Conservation (phyloP, 2,329 filamentous ascomycete species). For the Magnaporthiopsis rhizophila region DNA sequence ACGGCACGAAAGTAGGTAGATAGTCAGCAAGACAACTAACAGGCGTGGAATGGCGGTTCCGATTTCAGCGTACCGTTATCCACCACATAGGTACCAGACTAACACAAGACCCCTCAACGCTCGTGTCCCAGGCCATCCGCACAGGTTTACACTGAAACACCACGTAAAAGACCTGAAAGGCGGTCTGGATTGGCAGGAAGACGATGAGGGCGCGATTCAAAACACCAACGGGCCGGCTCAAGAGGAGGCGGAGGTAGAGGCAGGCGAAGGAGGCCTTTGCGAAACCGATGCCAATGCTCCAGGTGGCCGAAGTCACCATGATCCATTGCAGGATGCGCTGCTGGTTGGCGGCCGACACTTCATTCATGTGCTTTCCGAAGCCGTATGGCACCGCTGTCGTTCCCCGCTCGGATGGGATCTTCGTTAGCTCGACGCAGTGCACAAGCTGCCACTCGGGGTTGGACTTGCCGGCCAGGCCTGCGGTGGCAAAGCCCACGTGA, state of each 20-base stretch:
- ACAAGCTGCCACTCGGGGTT: no score
- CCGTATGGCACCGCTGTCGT: neutral
- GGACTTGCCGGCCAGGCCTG: neutral
- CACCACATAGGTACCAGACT: conserved; percentile 8
- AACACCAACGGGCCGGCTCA: conserved; percentile 1
- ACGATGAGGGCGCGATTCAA: conserved; percentile 10
- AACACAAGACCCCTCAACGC: conserved; percentile 7
- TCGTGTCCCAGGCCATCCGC: conserved; percentile 8
- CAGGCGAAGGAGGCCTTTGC: conserved; percentile 12
- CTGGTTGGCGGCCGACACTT: neutral
- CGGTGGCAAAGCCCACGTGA: neutral
- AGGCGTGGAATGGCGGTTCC: no score
- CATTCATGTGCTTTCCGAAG: neutral
- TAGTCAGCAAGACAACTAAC: no score
- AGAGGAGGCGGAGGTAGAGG: conserved; percentile 11
- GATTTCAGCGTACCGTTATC: neutral
- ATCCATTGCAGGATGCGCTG: neutral
- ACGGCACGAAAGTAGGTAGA: no score
- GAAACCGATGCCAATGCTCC: conserved; percentile 6
- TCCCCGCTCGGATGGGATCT: neutral
- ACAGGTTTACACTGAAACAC: conserved; percentile 11
- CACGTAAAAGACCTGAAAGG: conserved; percentile 8
- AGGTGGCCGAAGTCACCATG: conserved; percentile 6
- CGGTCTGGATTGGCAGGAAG: conserved; percentile 8
- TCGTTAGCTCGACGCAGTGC: neutral